Evolutionary conservation across 1,284 basidiomycete species (phyloP), one percentile per base, ranked within the genome.

Genomic region (Tylopilus sp.): DNA sequence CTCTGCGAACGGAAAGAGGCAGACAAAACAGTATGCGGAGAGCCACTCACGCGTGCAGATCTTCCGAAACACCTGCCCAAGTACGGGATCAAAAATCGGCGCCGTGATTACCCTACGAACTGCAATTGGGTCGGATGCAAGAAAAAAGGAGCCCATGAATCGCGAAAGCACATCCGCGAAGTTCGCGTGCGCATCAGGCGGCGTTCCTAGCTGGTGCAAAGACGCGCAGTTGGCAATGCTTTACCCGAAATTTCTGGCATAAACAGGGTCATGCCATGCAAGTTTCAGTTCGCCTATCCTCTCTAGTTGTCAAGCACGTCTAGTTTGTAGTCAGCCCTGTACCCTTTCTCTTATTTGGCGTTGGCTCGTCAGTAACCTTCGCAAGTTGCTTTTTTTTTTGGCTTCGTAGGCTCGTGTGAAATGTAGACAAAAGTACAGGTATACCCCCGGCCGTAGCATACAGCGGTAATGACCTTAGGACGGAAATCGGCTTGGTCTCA

Each of bases 131-230:
- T 9, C 6, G 51, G 43, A 12, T 64, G 57, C n/a, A n/a, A 46
- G n/a, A 33, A 28, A 4, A 15, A 39, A 6, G 48, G 49, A 11
- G 11, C 0, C 11, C 2, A 33, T 67, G 11, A 64, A 66, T 5
- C 59, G 63, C 2, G 55, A 64, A 40, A 55, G 7, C 61, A 67
- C 2, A 23, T 52, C 2, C 43, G 58, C 0, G 63, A 65, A 15
- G 46, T 51, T 0, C 61, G 67, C 18, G 5, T 64, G 8, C 12
- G 12, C 10, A 1, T 43, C 11, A 65, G 21, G 23, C 62, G 58
- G 23, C 3, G 19, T 13, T 13, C 42, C 6, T 47, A 44, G 39
- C 31, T 6, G 21, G 2, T 5, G 10, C 5, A 47, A 38, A 18
- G 31, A 6, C 11, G 18, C n/a, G 15, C 38, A 6, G 11, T 18